Conservation (phyloP, 192 early-diverging fungal genomes). For the Haplosporangium gracile region DNA sequence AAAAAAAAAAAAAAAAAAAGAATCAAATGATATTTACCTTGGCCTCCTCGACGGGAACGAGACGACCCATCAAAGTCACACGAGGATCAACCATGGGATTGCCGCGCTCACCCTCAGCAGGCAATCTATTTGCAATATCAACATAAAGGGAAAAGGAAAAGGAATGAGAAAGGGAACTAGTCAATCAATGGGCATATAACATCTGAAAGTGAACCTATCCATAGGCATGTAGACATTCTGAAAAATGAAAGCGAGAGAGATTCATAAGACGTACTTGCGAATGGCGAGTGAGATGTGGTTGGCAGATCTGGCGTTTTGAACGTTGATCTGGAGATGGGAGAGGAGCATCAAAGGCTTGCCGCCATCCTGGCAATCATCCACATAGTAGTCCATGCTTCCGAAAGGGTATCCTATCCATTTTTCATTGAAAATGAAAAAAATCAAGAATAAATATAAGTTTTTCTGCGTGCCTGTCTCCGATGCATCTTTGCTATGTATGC, state of each 20-base stretch:
- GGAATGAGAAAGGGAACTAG: not conserved
- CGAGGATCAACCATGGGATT: conserved; percentile 60
- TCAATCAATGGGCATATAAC: not conserved
- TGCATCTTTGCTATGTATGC: not conserved
- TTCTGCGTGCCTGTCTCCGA: not conserved
- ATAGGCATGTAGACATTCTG: not conserved
- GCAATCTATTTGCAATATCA: conserved; percentile 17
- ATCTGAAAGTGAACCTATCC: not conserved
- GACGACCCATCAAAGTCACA: conserved; percentile 59
- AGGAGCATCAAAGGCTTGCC: conserved; percentile 62
- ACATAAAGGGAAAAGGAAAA: not conserved
- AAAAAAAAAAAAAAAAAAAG: not conserved
- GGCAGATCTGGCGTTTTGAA: conserved; percentile 38
- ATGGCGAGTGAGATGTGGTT: conserved; percentile 58
- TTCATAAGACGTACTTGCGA: conserved; percentile 28
- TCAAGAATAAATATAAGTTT: not conserved
- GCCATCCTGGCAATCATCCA: conserved; percentile 56
- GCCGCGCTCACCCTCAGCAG: conserved; percentile 19
- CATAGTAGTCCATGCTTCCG: conserved; percentile 65
- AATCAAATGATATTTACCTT: conserved; percentile 18
- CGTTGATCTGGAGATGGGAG: conserved; percentile 58
- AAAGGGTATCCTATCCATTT: conserved; percentile 60
- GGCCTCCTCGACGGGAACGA: conserved; percentile 29
- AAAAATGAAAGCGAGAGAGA: no score
- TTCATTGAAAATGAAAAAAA: not conserved